Evolutionary conservation across 164 flowering plant species (phyloP), one percentile per base, ranked within the genome.

Genomic region (Aristolochia fimbriata): DNA sequence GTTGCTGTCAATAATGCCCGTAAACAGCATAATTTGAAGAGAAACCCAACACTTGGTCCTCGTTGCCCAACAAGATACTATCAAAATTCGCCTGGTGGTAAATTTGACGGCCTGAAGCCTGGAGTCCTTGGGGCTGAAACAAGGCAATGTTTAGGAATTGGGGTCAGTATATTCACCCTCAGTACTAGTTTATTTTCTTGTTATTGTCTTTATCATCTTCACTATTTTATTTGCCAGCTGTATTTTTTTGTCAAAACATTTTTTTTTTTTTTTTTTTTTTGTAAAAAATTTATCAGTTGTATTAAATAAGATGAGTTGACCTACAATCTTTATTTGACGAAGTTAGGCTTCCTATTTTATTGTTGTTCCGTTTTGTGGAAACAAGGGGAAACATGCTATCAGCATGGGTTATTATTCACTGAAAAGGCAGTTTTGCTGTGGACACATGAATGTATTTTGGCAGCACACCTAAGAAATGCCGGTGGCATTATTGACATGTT

Each of bases 1-100:
- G 82, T 25, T 74, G 96, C 96, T 56, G 89, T 94, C 52, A 88
- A 73, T 71, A 84, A 69, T 81, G 96, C 99, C 51, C 84, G 97
- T 33, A 81, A 81, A 58, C 79, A 81, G 45, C 95, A 71, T 62
- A 82, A 72, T 59, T 70, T 81, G 54, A 87, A 70, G 63, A 80
- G 80, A 22, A 82, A 75, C 62, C 80, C 72, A 66, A 71, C 62
- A 67, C 33, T 77, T 69, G 77, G 74, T 49, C 65, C 85, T 48
- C 88, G 82, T 54, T 77, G 71, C 52, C 66, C 81, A 13, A 68
- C 78, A 64, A 83, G 99, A 31, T 94, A 94, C 67, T 94, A 88
- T 78, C 85, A 90, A 74, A 73, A 65, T 72, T 70, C 97, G 64
- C 78, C 79, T 20, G 85, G 84, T 65, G 99, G 97, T 59, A 94